Evolutionary conservation across 495 filamentous ascomycete species (phyloP), one percentile per base, ranked within the genome.

Genomic region (Penicillium malachiteum): DNA sequence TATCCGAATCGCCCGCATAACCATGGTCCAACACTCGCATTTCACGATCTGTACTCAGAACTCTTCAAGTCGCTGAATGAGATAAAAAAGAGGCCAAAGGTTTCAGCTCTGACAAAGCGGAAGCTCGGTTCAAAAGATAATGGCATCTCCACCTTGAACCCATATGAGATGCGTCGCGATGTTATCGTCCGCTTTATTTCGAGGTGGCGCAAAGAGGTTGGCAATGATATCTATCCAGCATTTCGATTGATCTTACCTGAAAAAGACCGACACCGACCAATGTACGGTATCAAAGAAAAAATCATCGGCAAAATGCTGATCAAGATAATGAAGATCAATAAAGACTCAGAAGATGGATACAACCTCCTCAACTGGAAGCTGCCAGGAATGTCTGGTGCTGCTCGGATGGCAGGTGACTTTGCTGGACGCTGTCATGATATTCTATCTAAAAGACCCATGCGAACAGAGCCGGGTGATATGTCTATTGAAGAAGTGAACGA

Each of bases 261-360:
- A 61, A 96, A 96, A 65, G 94, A 98, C 64, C 81, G 92, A 33
- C 92, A 97, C 55, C 83, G 94, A 34, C 87, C 89, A 34, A 92
- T 96, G 83, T 98, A 98, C 63, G 90, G 92, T 3, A 79, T 98
- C 31, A 97, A 97, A 69, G 94, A 98, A 74, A 91, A 89, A 69
- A 83, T 83, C 13, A 92, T 97, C 52, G 92, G 86, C 4, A 96
- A 89, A 61, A 71, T 98, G 39, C 76, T 97, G 5, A 90, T 97
- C 35, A 90, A 89, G 59, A 80, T 95, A 35, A 89, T 96, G 83
- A 94, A 92, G 68, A 96, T 98, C 64, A 88, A 92, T 73, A 90
- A 87, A 68, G 85, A 91, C 60, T 92, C 89, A 2, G 91, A 96
- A 55, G 94, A 98, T 70, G 94, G 84, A 0, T 86, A 84, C 61